phyloP scores from a whole-genome alignment of 768 basidiomycete genomes.

The Pisolithus microcarpus region DNA sequence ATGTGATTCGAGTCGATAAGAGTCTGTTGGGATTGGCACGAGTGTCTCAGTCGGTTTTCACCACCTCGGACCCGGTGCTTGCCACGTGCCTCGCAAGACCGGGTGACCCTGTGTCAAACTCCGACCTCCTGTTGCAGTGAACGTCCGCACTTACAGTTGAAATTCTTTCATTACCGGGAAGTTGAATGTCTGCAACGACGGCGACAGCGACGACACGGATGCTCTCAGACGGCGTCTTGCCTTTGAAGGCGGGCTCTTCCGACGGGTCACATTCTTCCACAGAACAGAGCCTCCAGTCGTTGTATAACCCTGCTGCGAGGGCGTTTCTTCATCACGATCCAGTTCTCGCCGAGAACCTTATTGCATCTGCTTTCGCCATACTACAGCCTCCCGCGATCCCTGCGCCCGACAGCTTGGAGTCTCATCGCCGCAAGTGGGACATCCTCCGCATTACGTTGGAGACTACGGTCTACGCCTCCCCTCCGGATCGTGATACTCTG shows the following conservation, averaged over 20 bases:
- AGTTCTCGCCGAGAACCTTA: constrained; percentile 53
- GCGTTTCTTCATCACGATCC: constrained; percentile 75
- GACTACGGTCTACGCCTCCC: constrained; percentile 59
- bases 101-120: too few relatives aligned
- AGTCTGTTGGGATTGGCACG: too few relatives aligned
- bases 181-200: constrained; percentile 46
- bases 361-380: constrained; percentile 62
- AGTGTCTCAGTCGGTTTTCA: too few relatives aligned
- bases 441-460: constrained; percentile 80
- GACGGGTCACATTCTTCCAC: constrained; percentile 21
- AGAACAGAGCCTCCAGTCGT: constrained; percentile 51
- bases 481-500: constrained; percentile 33
- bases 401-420: constrained; percentile 35
- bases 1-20: too few relatives aligned
- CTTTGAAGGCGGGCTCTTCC: constrained; percentile 30
- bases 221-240: constrained; percentile 16
- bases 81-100: not conserved
- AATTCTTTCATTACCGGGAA: not conserved
- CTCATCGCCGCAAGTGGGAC: constrained; percentile 75
- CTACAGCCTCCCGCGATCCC: constrained; percentile 36
- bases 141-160: constrained; percentile 9
- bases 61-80: too few relatives aligned
- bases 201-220: constrained; percentile 16
- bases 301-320: constrained; percentile 71
- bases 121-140: too few relatives aligned